A percentile compares a stretch with the other conserved stretches of the same genome.
Conservation (phyloP, 2,329 filamentous ascomycete species). For the Westerdykella aurantiaca region DNA sequence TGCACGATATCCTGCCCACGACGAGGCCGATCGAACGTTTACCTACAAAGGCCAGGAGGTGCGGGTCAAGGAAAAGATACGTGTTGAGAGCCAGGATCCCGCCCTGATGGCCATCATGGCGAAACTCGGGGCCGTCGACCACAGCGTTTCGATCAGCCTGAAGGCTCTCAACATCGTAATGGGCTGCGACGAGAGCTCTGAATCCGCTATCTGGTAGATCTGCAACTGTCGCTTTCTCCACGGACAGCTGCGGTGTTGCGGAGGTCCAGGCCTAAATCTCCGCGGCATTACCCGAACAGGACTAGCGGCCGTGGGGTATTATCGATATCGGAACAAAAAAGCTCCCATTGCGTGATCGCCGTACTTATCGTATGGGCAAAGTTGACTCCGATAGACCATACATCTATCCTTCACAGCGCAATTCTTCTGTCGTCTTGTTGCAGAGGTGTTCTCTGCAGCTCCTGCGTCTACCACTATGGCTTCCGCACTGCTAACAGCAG, state of each 20-base stretch:
- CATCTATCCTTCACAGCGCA: background rate
- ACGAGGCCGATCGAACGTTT: conserved; percentile 73
- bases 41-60: conserved; percentile 65
- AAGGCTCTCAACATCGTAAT: conserved; percentile 72
- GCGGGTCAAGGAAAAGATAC: conserved; percentile 80
- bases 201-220: background rate
- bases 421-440: background rate
- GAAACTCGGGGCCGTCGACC: conserved; percentile 72
- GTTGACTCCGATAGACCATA: background rate
- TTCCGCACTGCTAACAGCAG: conserved; percentile 63
- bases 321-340: conserved; percentile 33
- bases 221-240: background rate
- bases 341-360: conserved; percentile 10
- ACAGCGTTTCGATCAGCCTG: conserved; percentile 64
- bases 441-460: background rate
- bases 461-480: conserved; percentile 31
- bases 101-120: conserved; percentile 76
- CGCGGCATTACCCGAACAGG: conserved; percentile 6
- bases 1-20: conserved; percentile 38
- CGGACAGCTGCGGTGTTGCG: background rate
- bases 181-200: conserved; percentile 50
- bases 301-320: conserved; percentile 18
- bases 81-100: conserved; percentile 84
- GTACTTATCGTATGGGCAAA: conserved; percentile 2
- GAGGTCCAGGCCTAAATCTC: conserved; percentile 14